Evolutionary conservation across 805 yeast genomes (phyloP).

Genomic region (Wickerhamiella kurtzmanii): DNA sequence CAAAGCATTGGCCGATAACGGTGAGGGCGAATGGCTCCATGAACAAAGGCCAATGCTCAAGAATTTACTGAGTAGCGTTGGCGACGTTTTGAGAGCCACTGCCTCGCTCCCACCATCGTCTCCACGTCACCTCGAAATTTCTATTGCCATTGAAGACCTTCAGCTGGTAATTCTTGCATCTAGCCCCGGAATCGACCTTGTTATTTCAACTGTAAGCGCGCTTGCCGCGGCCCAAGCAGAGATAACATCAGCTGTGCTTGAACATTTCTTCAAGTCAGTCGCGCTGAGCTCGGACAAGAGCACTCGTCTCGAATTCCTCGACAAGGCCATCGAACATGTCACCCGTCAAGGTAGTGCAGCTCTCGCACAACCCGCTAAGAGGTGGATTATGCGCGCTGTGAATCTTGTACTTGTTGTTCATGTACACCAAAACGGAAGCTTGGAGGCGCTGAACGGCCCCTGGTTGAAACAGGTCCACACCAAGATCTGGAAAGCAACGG

Average conservation of each 20-base stretch:
- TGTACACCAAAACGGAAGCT: slow-evolving; percentile 37
- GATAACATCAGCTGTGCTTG: slow-evolving; percentile 37
- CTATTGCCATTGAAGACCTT: slow-evolving; percentile 51
- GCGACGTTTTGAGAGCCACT: slow-evolving; percentile 33
- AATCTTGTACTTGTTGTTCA: slow-evolving; percentile 55
- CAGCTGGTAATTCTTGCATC: slow-evolving; percentile 36
- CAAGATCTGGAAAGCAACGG: slow-evolving; percentile 56
- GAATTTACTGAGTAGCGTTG: slow-evolving; percentile 27
- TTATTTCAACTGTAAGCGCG: slow-evolving; percentile 32
- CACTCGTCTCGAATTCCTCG: not conserved
- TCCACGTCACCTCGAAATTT: slow-evolving; percentile 53
- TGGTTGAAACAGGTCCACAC: slow-evolving; percentile 58
- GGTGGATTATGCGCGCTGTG: slow-evolving; percentile 28
- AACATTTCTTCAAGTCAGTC: slow-evolving; percentile 43
- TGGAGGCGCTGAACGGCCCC: slow-evolving; percentile 31
- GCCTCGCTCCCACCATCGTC: slow-evolving; percentile 39
- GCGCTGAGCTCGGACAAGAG: slow-evolving; percentile 36
- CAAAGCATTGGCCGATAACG: slow-evolving; percentile 1
- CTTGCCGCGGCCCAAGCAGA: slow-evolving; percentile 33
- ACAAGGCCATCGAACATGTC: slow-evolving; percentile 27
- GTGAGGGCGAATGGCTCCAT: slow-evolving; percentile 6
- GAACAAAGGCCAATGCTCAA: slow-evolving; percentile 2
- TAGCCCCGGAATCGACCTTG: slow-evolving; percentile 25
- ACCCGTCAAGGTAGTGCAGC: slow-evolving; percentile 39
- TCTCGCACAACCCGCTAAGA: slow-evolving; percentile 24